Conservation (phyloP, 2,329 filamentous ascomycete genomes). For the Alternaria burnsii region DNA sequence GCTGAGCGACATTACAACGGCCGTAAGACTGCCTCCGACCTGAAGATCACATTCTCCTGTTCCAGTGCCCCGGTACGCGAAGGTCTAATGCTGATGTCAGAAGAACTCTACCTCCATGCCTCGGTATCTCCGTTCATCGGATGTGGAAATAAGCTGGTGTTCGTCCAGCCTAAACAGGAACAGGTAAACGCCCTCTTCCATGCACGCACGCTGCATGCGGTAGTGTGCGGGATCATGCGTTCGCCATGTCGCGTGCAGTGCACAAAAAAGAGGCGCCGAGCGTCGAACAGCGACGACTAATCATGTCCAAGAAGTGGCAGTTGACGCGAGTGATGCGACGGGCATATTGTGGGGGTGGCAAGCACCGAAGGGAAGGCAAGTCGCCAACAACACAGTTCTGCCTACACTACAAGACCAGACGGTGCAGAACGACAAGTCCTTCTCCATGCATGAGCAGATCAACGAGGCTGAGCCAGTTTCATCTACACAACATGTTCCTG, state of each 20-base stretch:
- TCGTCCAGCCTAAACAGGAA: neutral
- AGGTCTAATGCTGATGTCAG: neutral
- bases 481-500: neutral
- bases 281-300: neutral
- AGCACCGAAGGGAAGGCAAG: neutral
- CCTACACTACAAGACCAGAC: neutral
- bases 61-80: neutral
- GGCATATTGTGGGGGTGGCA: neutral
- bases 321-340: neutral
- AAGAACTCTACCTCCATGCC: neutral
- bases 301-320: neutral
- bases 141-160: neutral
- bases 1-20: neutral
- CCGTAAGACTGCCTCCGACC: neutral
- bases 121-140: neutral
- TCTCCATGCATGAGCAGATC: neutral
- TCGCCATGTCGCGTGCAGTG: neutral
- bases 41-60: neutral
- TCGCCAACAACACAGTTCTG: neutral
- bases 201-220: slow-evolving; percentile 5
- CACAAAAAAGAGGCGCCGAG: neutral
- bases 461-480: neutral
- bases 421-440: neutral
- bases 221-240: slow-evolving; percentile 10
- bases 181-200: neutral